phyloP scores from a whole-genome alignment of 208 protist species.

The Leishmania aethiopica region DNA sequence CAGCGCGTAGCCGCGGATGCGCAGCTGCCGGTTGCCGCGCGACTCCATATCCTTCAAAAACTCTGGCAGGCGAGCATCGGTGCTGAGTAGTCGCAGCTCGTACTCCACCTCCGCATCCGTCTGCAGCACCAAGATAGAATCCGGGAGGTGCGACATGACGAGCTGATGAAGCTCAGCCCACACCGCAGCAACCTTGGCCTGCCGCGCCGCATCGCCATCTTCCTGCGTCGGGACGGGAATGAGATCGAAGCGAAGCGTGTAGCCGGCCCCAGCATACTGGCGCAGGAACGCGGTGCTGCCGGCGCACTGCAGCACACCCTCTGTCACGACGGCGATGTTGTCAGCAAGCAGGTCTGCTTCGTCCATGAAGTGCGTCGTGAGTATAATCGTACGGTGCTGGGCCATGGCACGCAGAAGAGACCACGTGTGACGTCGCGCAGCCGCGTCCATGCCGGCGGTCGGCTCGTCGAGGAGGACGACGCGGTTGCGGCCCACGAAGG shows the following conservation, averaged over 20 bases:
- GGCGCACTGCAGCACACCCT: slow-evolving; percentile 56
- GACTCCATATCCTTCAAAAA: slow-evolving; percentile 47
- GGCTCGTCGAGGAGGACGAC: slow-evolving; percentile 91
- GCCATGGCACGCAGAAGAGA: slow-evolving; percentile 41
- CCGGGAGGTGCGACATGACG: slow-evolving; percentile 30
- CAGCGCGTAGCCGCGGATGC: slow-evolving; percentile 57
- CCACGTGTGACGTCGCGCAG: slow-evolving; percentile 80
- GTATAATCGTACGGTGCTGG: slow-evolving; percentile 64
- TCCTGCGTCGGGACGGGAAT: slow-evolving; percentile 3
- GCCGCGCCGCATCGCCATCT: slow-evolving; percentile 9
- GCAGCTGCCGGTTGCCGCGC: slow-evolving; percentile 23
- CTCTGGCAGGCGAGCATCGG: slow-evolving; percentile 31
- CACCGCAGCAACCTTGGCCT: slow-evolving; percentile 15
- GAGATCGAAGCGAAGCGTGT: slow-evolving; percentile 54
- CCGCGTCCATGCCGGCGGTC: slow-evolving; percentile 87
- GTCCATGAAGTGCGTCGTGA: slow-evolving; percentile 96
- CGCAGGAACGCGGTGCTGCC: slow-evolving; percentile 70
- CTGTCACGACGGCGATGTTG: slow-evolving; percentile 87
- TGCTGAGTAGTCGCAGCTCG: slow-evolving; percentile 33
- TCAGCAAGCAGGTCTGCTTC: slow-evolving; percentile 95
- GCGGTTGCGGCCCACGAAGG: slow-evolving; percentile 73
- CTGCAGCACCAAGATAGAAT: slow-evolving; percentile 14
- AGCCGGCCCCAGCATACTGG: slow-evolving; percentile 50
- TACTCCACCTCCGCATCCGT: slow-evolving; percentile 51
- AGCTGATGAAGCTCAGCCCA: slow-evolving; percentile 36